phyloP scores from a whole-genome alignment of 768 basidiomycete species.

The Suillus bovinus region DNA sequence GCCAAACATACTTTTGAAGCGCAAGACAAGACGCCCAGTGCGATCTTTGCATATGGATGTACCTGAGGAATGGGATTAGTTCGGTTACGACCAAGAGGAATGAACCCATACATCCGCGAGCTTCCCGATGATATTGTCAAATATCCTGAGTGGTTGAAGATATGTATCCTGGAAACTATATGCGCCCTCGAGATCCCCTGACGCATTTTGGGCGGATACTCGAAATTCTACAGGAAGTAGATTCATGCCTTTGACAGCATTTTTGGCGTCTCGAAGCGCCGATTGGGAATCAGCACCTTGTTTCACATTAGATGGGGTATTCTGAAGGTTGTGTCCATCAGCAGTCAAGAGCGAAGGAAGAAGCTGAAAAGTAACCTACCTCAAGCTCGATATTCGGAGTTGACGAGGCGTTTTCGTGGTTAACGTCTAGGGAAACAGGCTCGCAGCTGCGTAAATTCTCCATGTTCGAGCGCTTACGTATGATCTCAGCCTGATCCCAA shows the following conservation, averaged over 20 bases:
- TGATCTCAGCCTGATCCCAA: neutral
- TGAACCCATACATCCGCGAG: neutral
- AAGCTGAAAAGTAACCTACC: neutral
- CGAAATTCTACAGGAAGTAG: neutral
- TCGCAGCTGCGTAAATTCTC: neutral
- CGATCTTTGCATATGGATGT: neutral
- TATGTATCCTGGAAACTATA: no score
- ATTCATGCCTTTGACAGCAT: neutral
- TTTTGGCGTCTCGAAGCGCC: neutral
- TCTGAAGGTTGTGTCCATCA: neutral
- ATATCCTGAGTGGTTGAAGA: constrained; percentile 1
- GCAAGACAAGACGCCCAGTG: neutral
- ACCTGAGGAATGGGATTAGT: neutral
- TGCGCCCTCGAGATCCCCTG: no score
- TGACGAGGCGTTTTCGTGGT: neutral
- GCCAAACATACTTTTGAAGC: neutral
- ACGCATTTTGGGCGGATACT: neutral
- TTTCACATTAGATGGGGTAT: neutral
- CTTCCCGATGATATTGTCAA: neutral
- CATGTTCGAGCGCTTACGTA: neutral
- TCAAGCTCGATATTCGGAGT: neutral
- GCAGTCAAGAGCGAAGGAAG: neutral
- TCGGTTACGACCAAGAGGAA: neutral
- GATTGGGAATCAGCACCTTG: neutral
- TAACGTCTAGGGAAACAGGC: neutral